Percentiles rank a stretch among this genome's conserved stretches.
Evolutionary conservation across 1,139 yeast species (phyloP).

Genomic region (Kodamaea fungicola): DNA sequence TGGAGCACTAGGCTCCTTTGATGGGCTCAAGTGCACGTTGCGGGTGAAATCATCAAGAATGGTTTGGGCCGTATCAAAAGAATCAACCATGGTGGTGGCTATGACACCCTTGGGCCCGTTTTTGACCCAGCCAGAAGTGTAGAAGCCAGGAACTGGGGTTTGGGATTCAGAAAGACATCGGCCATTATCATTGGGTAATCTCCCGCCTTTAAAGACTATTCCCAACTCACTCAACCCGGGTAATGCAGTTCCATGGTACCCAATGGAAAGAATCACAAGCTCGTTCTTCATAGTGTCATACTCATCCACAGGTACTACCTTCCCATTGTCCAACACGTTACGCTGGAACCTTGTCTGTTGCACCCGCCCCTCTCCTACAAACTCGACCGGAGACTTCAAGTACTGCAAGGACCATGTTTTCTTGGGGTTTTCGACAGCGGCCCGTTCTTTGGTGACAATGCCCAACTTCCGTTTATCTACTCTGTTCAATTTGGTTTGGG

Average conservation of each 20-base stretch:
- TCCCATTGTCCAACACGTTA: conserved; percentile 39
- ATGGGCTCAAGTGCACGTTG: conserved; percentile 32
- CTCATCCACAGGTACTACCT: conserved; percentile 40
- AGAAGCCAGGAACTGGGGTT: conserved; percentile 43
- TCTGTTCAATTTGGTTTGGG: conserved; percentile 51
- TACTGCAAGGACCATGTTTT: conserved; percentile 70
- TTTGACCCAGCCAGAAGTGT: conserved; percentile 90
- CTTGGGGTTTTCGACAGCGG: conserved; percentile 16
- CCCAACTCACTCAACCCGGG: conserved; percentile 51
- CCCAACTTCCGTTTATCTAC: conserved; percentile 67
- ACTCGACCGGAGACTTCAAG: conserved; percentile 60
- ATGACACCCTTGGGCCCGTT: conserved; percentile 90
- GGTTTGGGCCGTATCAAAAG: conserved; percentile 71
- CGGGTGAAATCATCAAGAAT: conserved; percentile 51
- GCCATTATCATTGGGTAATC: conserved; percentile 60
- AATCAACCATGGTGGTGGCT: conserved; percentile 85
- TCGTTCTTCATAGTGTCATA: conserved; percentile 47
- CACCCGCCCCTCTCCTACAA: conserved; percentile 33
- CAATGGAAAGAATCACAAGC: conserved; percentile 78
- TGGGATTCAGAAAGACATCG: conserved; percentile 39
- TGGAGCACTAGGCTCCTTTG: conserved; percentile 8
- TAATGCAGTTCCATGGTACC: conserved; percentile 71
- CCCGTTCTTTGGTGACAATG: conserved; percentile 48
- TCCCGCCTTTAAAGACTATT: conserved; percentile 60
- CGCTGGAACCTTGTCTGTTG: conserved; percentile 47